phyloP scores from a whole-genome alignment of 1,284 basidiomycete species.

The Pseudozyma hubeiensis region DNA sequence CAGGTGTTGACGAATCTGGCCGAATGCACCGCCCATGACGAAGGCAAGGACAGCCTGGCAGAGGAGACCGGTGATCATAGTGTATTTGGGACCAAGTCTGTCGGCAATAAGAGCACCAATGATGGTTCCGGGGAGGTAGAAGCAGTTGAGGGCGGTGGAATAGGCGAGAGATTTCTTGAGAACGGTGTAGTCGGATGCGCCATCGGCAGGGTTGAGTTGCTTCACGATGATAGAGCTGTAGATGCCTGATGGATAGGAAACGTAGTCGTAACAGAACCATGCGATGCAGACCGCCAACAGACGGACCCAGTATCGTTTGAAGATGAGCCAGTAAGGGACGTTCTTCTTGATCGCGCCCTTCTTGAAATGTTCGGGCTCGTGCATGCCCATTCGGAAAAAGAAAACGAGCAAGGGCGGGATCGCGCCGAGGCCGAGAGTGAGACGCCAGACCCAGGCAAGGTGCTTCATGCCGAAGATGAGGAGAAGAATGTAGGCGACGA shows the following conservation, averaged over 20 bases:
- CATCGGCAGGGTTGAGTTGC: conserved; percentile 72
- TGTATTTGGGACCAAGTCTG: conserved; percentile 62
- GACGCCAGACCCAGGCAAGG: conserved; percentile 73
- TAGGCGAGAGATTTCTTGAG: conserved; percentile 59
- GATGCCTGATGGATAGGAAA: conserved; percentile 72
- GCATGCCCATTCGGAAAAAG: conserved; percentile 86
- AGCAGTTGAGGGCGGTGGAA: conserved; percentile 70
- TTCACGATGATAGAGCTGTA: conserved; percentile 84
- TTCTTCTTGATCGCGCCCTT: conserved; percentile 80
- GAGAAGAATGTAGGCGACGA: conserved; percentile 78
- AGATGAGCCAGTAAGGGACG: conserved; percentile 82
- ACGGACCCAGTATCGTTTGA: conserved; percentile 82
- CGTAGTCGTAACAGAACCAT: conserved; percentile 72
- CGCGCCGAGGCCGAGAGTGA: conserved; percentile 87
- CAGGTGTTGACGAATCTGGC: conserved; percentile 43
- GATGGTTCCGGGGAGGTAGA: conserved; percentile 76
- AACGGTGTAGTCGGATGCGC: conserved; percentile 25
- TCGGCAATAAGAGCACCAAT: conserved; percentile 80
- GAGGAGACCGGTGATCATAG: conserved; percentile 59
- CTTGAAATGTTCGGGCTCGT: conserved; percentile 77
- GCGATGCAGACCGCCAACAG: conserved; percentile 78
- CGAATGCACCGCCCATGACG: conserved; percentile 58
- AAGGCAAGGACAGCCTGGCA: conserved; percentile 73
- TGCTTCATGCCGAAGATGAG: conserved; percentile 74
- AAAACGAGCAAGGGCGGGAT: conserved; percentile 84